Evolutionary conservation across 495 filamentous ascomycete species (phyloP).

Genomic region (Hyaloscypha variabilis): DNA sequence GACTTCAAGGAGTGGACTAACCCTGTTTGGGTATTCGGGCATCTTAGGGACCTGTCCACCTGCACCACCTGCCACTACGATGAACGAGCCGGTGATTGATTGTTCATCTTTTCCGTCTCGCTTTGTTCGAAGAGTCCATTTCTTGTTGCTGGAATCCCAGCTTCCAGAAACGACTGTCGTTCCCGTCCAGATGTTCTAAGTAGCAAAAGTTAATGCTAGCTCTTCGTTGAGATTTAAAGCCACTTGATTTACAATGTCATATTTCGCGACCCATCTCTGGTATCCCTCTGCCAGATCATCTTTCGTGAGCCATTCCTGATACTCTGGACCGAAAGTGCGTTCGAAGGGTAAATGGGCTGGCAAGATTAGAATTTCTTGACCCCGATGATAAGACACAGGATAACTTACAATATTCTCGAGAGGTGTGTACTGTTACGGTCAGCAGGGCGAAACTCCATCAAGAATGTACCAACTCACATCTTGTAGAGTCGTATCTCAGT

Average conservation of each 20-base stretch:
- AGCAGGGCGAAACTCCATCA: not conserved
- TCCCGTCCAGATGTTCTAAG: constrained; percentile 10
- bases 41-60: constrained; percentile 35
- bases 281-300: constrained; percentile 41
- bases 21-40: constrained; percentile 33
- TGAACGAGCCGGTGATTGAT: constrained; percentile 26
- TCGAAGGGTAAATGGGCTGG: constrained; percentile 39
- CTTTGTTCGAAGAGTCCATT: constrained; percentile 36
- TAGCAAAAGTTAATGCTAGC: constrained; percentile 27
- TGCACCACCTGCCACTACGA: constrained; percentile 40
- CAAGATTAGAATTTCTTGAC: not conserved
- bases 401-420: constrained; percentile 30
- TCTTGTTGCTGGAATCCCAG: constrained; percentile 25
- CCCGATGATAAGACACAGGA: not conserved
- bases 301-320: constrained; percentile 39
- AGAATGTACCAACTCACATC: constrained; percentile 11
- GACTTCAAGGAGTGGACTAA: not conserved
- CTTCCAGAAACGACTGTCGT: not conserved
- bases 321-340: constrained; percentile 35
- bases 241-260: constrained; percentile 34
- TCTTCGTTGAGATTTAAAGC: not conserved
- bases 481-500: constrained; percentile 20
- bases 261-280: constrained; percentile 38
- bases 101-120: constrained; percentile 19
- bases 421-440: constrained; percentile 38